Conservation (phyloP, 306 rosid genomes). For the Prosopis cineraria region DNA sequence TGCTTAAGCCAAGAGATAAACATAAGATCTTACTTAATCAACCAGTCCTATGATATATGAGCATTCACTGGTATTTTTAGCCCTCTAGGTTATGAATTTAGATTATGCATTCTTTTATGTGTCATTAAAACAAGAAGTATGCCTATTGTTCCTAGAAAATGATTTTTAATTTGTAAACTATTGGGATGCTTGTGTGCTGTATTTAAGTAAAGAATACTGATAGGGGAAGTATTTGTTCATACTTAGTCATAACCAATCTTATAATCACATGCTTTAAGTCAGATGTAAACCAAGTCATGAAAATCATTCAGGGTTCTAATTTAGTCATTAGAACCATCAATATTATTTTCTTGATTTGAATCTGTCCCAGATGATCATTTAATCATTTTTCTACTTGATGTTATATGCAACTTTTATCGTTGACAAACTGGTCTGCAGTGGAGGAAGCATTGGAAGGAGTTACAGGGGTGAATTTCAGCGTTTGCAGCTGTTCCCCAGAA, state of each 20-base stretch:
- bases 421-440: slow-evolving; percentile 48
- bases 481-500: slow-evolving; percentile 78
- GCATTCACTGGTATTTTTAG: slow-evolving; percentile 21
- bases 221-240: neutral
- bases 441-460: slow-evolving; percentile 97
- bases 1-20: slow-evolving; percentile 24
- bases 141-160: slow-evolving; percentile 7
- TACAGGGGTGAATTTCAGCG: slow-evolving; percentile 89
- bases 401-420: slow-evolving; percentile 11
- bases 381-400: neutral
- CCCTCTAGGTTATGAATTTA: slow-evolving; percentile 4
- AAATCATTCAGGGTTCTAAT: neutral
- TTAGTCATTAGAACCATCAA: slow-evolving; percentile 9
- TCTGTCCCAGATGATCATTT: neutral
- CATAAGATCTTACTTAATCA: neutral
- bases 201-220: slow-evolving; percentile 13
- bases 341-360: slow-evolving; percentile 19
- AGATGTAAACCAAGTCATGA: slow-evolving; percentile 5
- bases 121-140: neutral
- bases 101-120: neutral
- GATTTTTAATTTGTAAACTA: neutral
- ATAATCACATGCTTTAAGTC: slow-evolving; percentile 8
- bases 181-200: neutral
- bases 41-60: neutral
- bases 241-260: slow-evolving; percentile 7